Conservation (phyloP, 805 yeast species). For the Saccharomycopsis lassenensis region DNA sequence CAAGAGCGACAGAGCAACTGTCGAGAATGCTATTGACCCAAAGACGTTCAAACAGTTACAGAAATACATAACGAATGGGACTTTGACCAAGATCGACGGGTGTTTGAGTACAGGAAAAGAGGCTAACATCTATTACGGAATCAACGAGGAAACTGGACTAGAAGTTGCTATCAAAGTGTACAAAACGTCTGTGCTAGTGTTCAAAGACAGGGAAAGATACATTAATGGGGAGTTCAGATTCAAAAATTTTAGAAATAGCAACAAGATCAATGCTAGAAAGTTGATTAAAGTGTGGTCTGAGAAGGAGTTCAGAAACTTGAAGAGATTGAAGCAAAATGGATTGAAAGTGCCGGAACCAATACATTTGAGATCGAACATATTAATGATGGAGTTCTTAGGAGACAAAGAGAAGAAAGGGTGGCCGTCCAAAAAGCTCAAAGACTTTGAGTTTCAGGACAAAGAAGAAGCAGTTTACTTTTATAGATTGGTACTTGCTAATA, state of each 20-base stretch:
- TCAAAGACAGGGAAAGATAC: conserved; percentile 91
- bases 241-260: conserved; percentile 59
- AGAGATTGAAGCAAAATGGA: conserved; percentile 65
- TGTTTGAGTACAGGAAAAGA: conserved; percentile 96
- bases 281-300: conserved; percentile 99
- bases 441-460: conserved; percentile 60
- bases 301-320: conserved; percentile 88
- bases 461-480: conserved; percentile 61
- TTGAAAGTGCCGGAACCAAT: conserved; percentile 93
- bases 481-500: conserved; percentile 68
- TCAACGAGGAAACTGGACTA: conserved; percentile 29
- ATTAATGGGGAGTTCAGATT: conserved; percentile 95
- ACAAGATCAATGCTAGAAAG: conserved; percentile 86
- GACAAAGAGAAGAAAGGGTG: conserved; percentile 35
- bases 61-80: conserved; percentile 73
- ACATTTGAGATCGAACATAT: conserved; percentile 77
- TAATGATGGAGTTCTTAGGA: conserved; percentile 81
- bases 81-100: conserved; percentile 79
- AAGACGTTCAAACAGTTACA: conserved; percentile 77
- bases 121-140: conserved; percentile 93
- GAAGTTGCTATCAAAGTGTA: conserved; percentile 88
- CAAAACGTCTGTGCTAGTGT: conserved; percentile 93
- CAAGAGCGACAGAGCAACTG: conserved; percentile 90
- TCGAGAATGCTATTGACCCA: conserved; percentile 93
- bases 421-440: conserved; percentile 85